Percentiles rank a stretch among this genome's conserved stretches.
These are phyloP conservation scores for Penicillium crystallinum DNA, from an alignment of 495 filamentous ascomycete species.

Conservation along the genomic window DNA sequence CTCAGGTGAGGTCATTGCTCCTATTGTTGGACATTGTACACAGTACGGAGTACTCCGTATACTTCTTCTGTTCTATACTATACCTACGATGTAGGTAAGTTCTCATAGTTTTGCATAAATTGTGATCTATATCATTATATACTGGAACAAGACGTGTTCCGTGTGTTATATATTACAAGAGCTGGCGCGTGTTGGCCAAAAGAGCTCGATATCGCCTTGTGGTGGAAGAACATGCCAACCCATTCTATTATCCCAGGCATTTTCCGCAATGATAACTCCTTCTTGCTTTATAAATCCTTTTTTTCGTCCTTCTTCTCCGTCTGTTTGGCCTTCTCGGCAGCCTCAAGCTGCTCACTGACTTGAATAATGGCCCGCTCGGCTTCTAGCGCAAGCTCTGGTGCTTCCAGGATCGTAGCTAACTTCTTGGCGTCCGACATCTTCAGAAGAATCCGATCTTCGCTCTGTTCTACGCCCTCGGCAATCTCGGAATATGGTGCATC, in stretches of 20 bases:
- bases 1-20: conserved; percentile 16
- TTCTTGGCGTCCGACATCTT: conserved; percentile 52
- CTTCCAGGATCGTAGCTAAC: conserved; percentile 64
- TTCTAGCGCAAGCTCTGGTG: conserved; percentile 82
- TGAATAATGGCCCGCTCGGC: conserved; percentile 86
- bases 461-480: conserved; percentile 39
- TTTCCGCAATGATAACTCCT: background rate
- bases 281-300: conserved; percentile 21
- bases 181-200: background rate
- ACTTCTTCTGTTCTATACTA: no score
- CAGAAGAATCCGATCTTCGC: conserved; percentile 55
- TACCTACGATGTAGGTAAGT: no score
- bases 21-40: background rate
- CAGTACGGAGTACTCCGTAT: background rate
- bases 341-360: conserved; percentile 62
- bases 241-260: background rate
- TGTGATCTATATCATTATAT: background rate
- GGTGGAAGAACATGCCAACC: background rate
- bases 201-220: background rate
- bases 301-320: conserved; percentile 20
- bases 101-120: background rate
- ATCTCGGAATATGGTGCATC: conserved; percentile 29
- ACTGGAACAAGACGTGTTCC: background rate
- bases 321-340: conserved; percentile 36
- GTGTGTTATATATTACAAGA: conserved; percentile 1